Conservation (phyloP, 1,284 basidiomycete genomes). For the Puccinia brachypodii region DNA sequence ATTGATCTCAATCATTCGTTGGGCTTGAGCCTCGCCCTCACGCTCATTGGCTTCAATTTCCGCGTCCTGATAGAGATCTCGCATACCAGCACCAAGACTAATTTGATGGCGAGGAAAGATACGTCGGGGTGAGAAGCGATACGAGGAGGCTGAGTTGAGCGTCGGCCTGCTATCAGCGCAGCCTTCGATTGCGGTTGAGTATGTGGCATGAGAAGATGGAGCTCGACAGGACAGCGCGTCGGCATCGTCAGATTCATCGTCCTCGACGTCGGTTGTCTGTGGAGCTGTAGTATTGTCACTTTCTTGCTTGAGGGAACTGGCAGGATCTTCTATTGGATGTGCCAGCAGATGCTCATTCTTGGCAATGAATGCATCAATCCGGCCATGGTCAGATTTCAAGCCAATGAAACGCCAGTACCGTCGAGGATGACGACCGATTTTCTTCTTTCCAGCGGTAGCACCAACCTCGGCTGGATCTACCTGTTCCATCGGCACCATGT, state of each 20-base stretch:
- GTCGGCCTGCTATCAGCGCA: background rate
- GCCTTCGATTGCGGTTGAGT: constrained; percentile 35
- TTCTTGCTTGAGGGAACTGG: background rate
- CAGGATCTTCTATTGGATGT: background rate
- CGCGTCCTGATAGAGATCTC: constrained; percentile 42
- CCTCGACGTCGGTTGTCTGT: background rate
- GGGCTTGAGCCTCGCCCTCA: constrained; percentile 41
- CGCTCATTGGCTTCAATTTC: constrained; percentile 45
- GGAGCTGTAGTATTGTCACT: background rate
- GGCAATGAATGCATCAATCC: constrained; percentile 47
- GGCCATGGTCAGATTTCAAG: constrained; percentile 51
- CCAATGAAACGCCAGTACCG: constrained; percentile 59
- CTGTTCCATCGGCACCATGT: constrained; percentile 57
- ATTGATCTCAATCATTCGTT: constrained; percentile 36
- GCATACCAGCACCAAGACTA: constrained; percentile 46
- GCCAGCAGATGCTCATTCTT: constrained; percentile 24
- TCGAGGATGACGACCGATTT: constrained; percentile 53
- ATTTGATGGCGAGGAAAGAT: constrained; percentile 48
- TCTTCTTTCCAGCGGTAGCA: constrained; percentile 40
- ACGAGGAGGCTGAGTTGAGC: constrained; percentile 25
- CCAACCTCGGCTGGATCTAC: constrained; percentile 48
- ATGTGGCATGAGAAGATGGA: constrained; percentile 45
- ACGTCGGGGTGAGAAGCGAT: constrained; percentile 38
- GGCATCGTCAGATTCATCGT: constrained; percentile 28
- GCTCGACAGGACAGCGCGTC: constrained; percentile 37